These are phyloP conservation scores for Intubia oerlemansii DNA, from an alignment of 2,329 filamentous ascomycete species.

Conservation along the genomic window DNA sequence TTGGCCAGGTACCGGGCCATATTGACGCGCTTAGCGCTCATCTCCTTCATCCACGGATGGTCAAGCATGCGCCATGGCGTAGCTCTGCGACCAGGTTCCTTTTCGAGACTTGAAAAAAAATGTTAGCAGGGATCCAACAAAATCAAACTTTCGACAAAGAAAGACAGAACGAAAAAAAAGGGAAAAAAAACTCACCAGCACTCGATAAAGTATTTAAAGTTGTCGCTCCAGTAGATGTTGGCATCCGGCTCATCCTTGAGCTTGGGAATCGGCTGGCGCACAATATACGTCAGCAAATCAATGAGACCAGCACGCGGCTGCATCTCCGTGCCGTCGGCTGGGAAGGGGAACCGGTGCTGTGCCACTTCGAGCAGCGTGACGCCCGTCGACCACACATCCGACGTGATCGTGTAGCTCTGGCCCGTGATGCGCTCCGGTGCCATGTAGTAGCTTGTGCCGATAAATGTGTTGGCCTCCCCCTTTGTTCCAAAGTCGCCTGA, in stretches of 20 bases:
- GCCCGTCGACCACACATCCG: conserved; percentile 93
- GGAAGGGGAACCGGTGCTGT: conserved; percentile 95
- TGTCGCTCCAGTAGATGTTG: conserved; percentile 84
- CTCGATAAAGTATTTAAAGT: conserved; percentile 98
- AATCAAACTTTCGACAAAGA: too few species aligned
- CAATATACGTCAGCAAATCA: conserved; percentile 91
- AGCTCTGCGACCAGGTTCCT: conserved; percentile 67
- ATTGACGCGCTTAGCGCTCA: conserved; percentile 89
- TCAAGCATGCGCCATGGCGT: conserved; percentile 98
- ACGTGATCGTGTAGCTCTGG: conserved; percentile 95
- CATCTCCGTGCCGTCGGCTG: conserved; percentile 87
- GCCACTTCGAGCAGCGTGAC: conserved; percentile 98
- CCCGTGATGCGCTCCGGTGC: conserved; percentile 94
- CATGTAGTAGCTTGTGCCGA: conserved; percentile 99
- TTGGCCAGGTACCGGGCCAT: conserved; percentile 87
- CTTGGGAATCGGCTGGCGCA: conserved; percentile 83
- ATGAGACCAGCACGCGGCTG: conserved; percentile 84
- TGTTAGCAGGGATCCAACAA: too few species aligned
- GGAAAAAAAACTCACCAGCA: conserved; percentile 87
- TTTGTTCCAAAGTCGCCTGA: conserved; percentile 97
- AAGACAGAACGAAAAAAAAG: too few species aligned
- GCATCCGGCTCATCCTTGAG: conserved; percentile 86
- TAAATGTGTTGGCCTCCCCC: conserved; percentile 96
- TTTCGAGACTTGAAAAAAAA: conserved; percentile 47
- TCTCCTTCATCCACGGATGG: conserved; percentile 96